These are phyloP conservation scores for Glycine soja DNA, from an alignment of 306 rosid genomes.

Conservation along the genomic window DNA sequence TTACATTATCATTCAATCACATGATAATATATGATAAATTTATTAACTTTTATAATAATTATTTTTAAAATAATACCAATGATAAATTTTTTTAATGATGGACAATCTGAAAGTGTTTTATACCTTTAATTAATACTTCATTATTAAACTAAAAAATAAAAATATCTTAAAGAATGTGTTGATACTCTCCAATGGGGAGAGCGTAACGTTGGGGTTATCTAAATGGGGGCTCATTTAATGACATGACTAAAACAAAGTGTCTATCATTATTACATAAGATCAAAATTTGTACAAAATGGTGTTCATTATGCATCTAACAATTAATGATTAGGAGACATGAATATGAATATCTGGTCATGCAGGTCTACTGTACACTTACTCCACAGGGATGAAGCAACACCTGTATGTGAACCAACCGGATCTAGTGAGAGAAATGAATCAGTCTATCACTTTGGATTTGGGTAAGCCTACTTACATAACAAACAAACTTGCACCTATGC, in stretches of 20 bases:
- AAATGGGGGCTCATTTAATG: slow-evolving; percentile 9
- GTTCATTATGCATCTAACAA: neutral
- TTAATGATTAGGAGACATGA: neutral
- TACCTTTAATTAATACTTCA: too few relatives aligned
- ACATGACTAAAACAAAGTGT: neutral
- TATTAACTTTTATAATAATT: too few relatives aligned
- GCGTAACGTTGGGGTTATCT: neutral
- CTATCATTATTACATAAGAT: neutral
- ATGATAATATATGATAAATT: too few relatives aligned
- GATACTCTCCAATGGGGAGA: neutral
- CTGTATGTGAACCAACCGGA: slow-evolving; percentile 82
- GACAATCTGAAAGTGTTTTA: too few relatives aligned
- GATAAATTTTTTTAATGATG: too few relatives aligned
- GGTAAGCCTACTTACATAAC: slow-evolving; percentile 86
- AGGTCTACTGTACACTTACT: slow-evolving; percentile 83
- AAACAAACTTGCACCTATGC: slow-evolving; percentile 77
- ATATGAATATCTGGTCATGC: slow-evolving; percentile 16
- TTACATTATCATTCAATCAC: too few relatives aligned
- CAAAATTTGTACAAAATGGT: slow-evolving; percentile 4
- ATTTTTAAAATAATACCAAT: too few relatives aligned
- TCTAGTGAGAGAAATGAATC: slow-evolving; percentile 78
- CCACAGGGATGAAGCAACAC: slow-evolving; percentile 84
- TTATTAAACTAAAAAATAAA: too few relatives aligned
- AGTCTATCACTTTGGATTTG: slow-evolving; percentile 59
- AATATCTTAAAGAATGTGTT: too few relatives aligned